Evolutionary conservation across 1,284 basidiomycete genomes (phyloP).

Genomic region (Rhodotorula sp.): DNA sequence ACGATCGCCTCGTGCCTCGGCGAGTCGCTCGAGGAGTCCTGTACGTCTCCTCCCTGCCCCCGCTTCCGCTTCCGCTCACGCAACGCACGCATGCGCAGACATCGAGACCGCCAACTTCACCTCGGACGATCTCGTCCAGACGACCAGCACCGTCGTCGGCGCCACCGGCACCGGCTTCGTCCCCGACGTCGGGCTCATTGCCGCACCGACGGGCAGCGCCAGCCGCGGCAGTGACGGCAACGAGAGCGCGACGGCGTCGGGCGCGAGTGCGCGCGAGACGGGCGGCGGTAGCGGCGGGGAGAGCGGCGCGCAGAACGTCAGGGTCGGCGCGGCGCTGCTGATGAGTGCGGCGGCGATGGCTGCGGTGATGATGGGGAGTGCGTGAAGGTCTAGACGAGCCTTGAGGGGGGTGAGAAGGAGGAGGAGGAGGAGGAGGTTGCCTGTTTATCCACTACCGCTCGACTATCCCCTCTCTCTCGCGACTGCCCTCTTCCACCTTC

Average conservation of each 20-base stretch:
- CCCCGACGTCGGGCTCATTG: slow-evolving; percentile 1
- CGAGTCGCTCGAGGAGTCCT: slow-evolving; percentile 61
- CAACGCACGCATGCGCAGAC: slow-evolving; percentile 6
- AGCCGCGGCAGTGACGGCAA: not conserved
- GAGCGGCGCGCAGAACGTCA: not conserved
- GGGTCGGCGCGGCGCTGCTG: not conserved
- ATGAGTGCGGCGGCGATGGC: too few species aligned
- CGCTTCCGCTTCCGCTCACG: not conserved
- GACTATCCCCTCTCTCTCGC: too few species aligned
- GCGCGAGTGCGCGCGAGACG: not conserved
- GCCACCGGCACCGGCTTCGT: slow-evolving; percentile 36
- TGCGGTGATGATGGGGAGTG: too few species aligned
- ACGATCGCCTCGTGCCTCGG: slow-evolving; percentile 68
- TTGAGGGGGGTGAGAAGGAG: too few species aligned
- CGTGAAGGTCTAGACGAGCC: too few species aligned
- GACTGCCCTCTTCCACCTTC: too few species aligned
- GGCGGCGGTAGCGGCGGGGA: not conserved
- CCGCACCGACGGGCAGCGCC: not conserved
- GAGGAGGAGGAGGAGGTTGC: too few species aligned
- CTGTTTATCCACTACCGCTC: too few species aligned
- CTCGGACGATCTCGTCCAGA: slow-evolving; percentile 20
- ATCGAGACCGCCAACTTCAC: slow-evolving; percentile 29
- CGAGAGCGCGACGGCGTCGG: not conserved
- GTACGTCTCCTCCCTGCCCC: not conserved
- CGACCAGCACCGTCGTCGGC: slow-evolving; percentile 26